Evolutionary conservation across 2,329 filamentous ascomycete species (phyloP).

Genomic region (Chaetomiaceae sp.): DNA sequence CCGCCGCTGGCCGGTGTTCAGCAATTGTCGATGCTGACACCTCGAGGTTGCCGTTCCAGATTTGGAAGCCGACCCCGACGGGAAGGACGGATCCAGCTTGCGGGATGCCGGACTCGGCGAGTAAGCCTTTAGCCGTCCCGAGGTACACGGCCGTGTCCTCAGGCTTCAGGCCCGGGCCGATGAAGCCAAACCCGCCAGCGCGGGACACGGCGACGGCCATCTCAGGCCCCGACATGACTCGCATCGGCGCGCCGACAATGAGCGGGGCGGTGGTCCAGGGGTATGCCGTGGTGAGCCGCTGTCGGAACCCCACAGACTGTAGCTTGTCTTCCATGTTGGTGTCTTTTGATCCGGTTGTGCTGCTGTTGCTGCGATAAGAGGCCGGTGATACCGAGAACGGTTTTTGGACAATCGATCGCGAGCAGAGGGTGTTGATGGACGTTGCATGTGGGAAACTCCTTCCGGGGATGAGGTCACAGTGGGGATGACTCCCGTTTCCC

Average conservation of each 20-base stretch:
- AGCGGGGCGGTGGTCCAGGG: slow-evolving; percentile 56
- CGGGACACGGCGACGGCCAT: slow-evolving; percentile 62
- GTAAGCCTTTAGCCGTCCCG: slow-evolving; percentile 24
- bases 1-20: slow-evolving; percentile 34
- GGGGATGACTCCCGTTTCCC: neutral
- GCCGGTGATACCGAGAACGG: neutral
- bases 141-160: slow-evolving; percentile 31
- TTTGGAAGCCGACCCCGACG: slow-evolving; percentile 44
- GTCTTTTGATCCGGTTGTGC: neutral
- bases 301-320: slow-evolving; percentile 7
- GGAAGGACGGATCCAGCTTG: slow-evolving; percentile 31
- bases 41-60: slow-evolving; percentile 40
- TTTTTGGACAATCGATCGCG: neutral
- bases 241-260: slow-evolving; percentile 64
- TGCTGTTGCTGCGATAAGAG: neutral
- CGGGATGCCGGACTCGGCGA: slow-evolving; percentile 16
- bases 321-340: slow-evolving; percentile 1
- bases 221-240: slow-evolving; percentile 50
- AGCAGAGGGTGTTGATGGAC: neutral
- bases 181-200: slow-evolving; percentile 61
- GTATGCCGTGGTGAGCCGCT: slow-evolving; percentile 14
- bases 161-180: slow-evolving; percentile 37
- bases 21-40: slow-evolving; percentile 30
- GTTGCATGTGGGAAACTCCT: no score
- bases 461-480: neutral